These are phyloP conservation scores for Jackrogersella minutella DNA, from an alignment of 495 filamentous ascomycete genomes.

Conservation along the genomic window DNA sequence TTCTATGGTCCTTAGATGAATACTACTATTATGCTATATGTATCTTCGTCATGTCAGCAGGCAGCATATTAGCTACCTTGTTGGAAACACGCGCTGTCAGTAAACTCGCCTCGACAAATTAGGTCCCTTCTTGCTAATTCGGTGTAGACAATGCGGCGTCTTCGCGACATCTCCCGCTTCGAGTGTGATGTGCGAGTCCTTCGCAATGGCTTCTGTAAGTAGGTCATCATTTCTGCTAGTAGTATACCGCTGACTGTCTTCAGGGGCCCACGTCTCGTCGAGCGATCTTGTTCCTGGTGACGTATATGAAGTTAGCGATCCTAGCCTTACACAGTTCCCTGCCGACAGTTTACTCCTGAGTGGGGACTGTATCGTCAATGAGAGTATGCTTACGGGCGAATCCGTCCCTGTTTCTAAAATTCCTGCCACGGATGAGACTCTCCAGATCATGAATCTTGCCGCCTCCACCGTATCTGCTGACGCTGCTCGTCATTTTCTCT, in stretches of 20 bases:
- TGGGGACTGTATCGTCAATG: slow-evolving; percentile 98
- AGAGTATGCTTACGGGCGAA: slow-evolving; percentile 99
- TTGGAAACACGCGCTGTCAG: slow-evolving; percentile 86
- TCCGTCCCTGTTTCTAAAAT: slow-evolving; percentile 96
- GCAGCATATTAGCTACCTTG: slow-evolving; percentile 88
- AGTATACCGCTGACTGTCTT: slow-evolving; percentile 37
- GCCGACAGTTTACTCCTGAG: slow-evolving; percentile 91
- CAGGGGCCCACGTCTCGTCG: slow-evolving; percentile 86
- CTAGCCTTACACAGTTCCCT: slow-evolving; percentile 90
- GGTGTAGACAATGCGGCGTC: slow-evolving; percentile 80
- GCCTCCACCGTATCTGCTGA: slow-evolving; percentile 81
- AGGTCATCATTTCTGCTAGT: not conserved
- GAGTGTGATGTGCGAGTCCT: slow-evolving; percentile 94
- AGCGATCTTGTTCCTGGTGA: slow-evolving; percentile 93
- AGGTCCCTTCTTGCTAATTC: slow-evolving; percentile 24
- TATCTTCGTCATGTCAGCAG: slow-evolving; percentile 93
- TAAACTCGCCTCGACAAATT: slow-evolving; percentile 18
- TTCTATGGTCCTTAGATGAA: slow-evolving; percentile 93
- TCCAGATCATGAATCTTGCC: slow-evolving; percentile 74
- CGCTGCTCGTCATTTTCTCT: slow-evolving; percentile 87
- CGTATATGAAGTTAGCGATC: slow-evolving; percentile 97
- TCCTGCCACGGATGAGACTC: slow-evolving; percentile 82
- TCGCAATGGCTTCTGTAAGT: slow-evolving; percentile 91
- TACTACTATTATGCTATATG: slow-evolving; percentile 98
- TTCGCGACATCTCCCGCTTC: slow-evolving; percentile 92